These are phyloP conservation scores for Pyrenopolyporus hunteri DNA, from an alignment of 495 filamentous ascomycete genomes.

Conservation along the genomic window DNA sequence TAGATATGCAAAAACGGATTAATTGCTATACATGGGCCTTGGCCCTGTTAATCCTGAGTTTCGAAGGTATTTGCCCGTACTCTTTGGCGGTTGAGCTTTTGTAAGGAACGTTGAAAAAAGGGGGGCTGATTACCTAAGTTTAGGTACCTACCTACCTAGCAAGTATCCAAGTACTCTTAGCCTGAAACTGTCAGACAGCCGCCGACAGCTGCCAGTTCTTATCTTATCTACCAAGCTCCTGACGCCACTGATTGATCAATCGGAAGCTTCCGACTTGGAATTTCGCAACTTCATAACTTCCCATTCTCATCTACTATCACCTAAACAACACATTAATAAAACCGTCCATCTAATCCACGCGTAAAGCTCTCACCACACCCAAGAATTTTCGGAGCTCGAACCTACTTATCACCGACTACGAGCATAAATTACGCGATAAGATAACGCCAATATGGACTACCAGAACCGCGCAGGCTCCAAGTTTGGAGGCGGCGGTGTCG, in stretches of 20 bases:
- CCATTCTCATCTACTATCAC: neutral
- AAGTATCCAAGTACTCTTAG: neutral
- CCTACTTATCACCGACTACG: neutral
- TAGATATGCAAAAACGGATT: neutral
- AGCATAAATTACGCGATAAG: neutral
- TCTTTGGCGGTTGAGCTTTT: too few species aligned
- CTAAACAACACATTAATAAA: neutral
- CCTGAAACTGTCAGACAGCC: neutral
- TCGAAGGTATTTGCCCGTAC: too few species aligned
- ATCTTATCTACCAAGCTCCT: slow-evolving; percentile 28
- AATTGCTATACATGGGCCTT: neutral
- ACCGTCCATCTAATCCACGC: neutral
- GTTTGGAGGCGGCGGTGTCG: slow-evolving; percentile 96
- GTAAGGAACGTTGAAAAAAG: neutral
- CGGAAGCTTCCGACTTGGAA: neutral
- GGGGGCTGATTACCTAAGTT: neutral
- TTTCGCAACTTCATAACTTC: slow-evolving; percentile 3
- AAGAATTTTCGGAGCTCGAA: neutral
- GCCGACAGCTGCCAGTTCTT: neutral
- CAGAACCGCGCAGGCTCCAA: slow-evolving; percentile 97
- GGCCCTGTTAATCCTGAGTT: too few species aligned
- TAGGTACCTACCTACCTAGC: neutral
- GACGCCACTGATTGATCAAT: slow-evolving; percentile 7
- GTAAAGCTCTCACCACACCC: neutral
- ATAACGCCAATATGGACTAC: slow-evolving; percentile 58